phyloP scores from a whole-genome alignment of 768 basidiomycete genomes.

The Lactarius tabidus region DNA sequence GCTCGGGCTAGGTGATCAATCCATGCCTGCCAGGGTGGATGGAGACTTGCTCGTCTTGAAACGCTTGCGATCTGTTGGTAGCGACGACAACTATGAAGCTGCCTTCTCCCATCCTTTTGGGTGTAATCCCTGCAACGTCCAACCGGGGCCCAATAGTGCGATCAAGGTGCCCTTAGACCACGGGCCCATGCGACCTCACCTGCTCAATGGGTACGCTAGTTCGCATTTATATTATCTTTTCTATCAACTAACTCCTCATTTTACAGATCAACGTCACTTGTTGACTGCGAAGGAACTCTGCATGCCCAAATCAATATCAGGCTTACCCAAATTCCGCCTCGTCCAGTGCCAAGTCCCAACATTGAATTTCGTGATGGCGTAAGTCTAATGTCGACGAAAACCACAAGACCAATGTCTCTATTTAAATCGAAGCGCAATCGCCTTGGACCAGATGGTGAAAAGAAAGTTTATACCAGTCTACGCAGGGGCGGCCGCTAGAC shows the following conservation, averaged over 20 bases:
- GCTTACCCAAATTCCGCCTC: background rate
- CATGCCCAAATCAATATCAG: conserved; percentile 13
- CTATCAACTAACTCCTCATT: background rate
- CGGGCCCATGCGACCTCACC: conserved; percentile 13
- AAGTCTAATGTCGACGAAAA: background rate
- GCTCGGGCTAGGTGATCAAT: conserved; percentile 50
- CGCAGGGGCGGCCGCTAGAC: background rate
- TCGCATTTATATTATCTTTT: background rate
- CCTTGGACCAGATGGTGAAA: background rate
- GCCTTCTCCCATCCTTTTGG: background rate
- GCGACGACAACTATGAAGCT: background rate
- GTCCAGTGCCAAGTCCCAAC: background rate
- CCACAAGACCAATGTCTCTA: background rate
- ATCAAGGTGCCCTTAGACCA: conserved; percentile 12
- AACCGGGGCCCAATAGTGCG: conserved; percentile 4
- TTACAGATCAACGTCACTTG: conserved; percentile 27
- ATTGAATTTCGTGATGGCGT: background rate
- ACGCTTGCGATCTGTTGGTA: background rate
- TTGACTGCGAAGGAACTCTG: conserved; percentile 28
- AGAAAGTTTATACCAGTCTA: background rate
- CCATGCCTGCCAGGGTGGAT: conserved; percentile 56
- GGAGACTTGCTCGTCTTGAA: conserved; percentile 45
- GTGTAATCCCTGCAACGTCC: background rate
- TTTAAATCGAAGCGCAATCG: background rate
- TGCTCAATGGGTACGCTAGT: conserved; percentile 41